Evolutionary conservation across 2,329 filamentous ascomycete species (phyloP).

Genomic region (Trichoderma lentiforme): DNA sequence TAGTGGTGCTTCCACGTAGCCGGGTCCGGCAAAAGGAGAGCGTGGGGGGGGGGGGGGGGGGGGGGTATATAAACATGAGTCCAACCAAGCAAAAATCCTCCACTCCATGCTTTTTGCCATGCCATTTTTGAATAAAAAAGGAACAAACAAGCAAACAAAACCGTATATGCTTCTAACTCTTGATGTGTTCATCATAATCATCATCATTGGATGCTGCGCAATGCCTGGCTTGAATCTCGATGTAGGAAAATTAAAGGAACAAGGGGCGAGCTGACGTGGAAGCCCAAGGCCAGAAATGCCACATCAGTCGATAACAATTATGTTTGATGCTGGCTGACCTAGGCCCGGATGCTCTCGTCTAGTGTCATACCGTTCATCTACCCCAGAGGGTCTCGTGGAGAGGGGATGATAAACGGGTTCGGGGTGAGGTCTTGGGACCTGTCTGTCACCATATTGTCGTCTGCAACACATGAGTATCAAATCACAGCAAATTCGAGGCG

Average conservation of each 20-base stretch:
- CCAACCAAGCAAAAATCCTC: constrained; percentile 5
- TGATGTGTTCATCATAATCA: background rate
- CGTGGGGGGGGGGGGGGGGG: constrained; percentile 3
- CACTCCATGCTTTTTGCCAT: background rate
- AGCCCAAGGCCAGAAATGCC: background rate
- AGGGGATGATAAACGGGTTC: constrained; percentile 22
- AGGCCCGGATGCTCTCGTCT: constrained; percentile 19
- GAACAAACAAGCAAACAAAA: background rate
- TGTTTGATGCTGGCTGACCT: background rate
- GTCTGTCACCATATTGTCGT: constrained; percentile 13
- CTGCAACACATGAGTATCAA: constrained; percentile 23
- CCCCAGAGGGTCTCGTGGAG: constrained; percentile 11
- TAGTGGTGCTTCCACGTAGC: constrained; percentile 1
- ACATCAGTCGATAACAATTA: constrained; percentile 18
- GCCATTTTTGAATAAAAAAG: background rate
- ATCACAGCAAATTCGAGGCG: background rate
- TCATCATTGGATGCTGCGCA: background rate
- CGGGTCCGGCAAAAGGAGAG: background rate
- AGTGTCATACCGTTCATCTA: constrained; percentile 20
- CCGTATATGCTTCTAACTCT: background rate
- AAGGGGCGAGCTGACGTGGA: background rate
- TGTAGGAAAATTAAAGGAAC: background rate
- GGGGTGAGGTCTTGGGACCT: background rate
- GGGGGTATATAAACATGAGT: constrained; percentile 13
- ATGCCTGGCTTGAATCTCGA: background rate